Evolutionary conservation across 1,139 yeast species (phyloP).

Genomic region (Tardiomyces depauwii): DNA sequence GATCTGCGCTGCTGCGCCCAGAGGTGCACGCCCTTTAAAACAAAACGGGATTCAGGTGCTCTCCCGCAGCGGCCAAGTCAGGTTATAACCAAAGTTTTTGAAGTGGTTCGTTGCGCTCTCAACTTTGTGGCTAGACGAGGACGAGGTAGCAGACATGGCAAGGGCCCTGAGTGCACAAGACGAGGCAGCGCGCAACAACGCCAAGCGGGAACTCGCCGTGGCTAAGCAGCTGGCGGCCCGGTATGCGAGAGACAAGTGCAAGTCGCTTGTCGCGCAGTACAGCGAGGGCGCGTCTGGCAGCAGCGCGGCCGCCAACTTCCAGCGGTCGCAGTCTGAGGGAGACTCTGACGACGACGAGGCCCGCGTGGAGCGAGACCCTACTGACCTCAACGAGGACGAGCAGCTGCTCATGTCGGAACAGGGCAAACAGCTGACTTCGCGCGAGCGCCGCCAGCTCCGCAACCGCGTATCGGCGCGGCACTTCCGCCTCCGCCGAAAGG

Average conservation of each 20-base stretch:
- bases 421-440: conserved; percentile 20
- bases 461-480: conserved; percentile 25
- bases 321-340: conserved; percentile 3
- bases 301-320: neutral
- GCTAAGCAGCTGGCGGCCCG: neutral
- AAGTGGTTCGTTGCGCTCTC: too few relatives aligned
- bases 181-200: neutral
- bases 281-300: neutral
- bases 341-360: conserved; percentile 17
- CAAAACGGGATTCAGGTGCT: too few relatives aligned
- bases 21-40: too few relatives aligned
- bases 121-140: too few relatives aligned
- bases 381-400: conserved; percentile 20
- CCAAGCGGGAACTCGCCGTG: neutral
- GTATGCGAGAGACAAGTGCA: neutral
- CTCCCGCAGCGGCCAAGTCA: too few relatives aligned
- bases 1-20: too few relatives aligned
- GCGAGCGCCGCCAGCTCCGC: conserved; percentile 23
- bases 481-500: conserved; percentile 24
- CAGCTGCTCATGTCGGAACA: conserved; percentile 20
- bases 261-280: neutral
- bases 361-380: conserved; percentile 11
- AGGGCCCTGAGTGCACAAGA: neutral
- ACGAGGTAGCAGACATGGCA: neutral
- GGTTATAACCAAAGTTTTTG: too few relatives aligned